Base-by-base conservation (phyloP, 1,139 yeast genomes). In the Eremothecium coryli region DNA sequence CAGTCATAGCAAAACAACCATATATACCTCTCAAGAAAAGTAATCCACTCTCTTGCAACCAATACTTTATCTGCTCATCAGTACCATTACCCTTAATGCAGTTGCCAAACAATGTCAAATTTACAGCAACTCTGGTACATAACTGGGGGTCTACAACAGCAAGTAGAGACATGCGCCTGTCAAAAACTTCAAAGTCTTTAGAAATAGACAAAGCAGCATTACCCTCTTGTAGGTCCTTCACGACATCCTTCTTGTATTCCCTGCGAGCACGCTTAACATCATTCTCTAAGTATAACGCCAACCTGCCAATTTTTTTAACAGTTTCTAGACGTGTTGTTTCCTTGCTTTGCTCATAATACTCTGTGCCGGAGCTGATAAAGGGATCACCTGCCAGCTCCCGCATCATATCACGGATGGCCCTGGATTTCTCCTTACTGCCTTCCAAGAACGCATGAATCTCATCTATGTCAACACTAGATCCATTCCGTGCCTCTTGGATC, bases 1-100 rank as follows among this genome's bases (percentile, higher is more conserved):
- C 96, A 15, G 95, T 86, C 95, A 86, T 85, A 36, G 84, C 85
- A 58, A 86, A 86, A 62, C 95, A 85, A 11, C 95, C 95, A 52
- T 82, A 84, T 42, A 86, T 71, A 38, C 73, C 77, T 49, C 70
- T 75, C 39, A 81, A 61, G 42, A 63, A 61, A 14, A 68, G 62
- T 9, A 93, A 82, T 42, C 93, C 95, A 50, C 78, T 69, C 49
- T 75, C 74, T 40, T 65, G 60, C 36, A 84, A 68, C 95, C 95
- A 86, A 62, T 73, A 85, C 21, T 60, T 56, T 34, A 69, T 58
- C 54, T 72, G 78, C 36, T 62, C 68, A 33, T 65, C 62, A 5
- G 90, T 76, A 44, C 90, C 93, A 42, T 78, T 76, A 35, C 90
- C 88, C 46, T 71, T 73, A 40, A 81, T 61, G 44, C 86, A 77